A percentile compares a stretch with the other conserved stretches of the same genome.
These are phyloP conservation scores for Komagataella pseudopastoris DNA, from an alignment of 805 yeast species.

Conservation along the genomic window DNA sequence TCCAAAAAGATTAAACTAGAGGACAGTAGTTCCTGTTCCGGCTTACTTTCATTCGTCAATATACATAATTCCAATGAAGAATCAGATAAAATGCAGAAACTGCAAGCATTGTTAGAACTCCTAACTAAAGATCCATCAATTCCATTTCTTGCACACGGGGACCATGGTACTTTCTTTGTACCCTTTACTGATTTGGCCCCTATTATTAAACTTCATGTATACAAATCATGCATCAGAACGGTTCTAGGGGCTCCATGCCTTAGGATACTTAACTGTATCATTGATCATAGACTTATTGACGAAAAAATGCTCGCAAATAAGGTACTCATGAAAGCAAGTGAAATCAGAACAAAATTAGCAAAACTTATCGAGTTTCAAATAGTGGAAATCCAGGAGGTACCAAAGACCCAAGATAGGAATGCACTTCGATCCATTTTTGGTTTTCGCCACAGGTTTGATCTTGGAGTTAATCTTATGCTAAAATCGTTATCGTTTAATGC, in stretches of 20 bases:
- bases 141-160: slow-evolving; percentile 48
- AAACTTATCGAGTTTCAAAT: slow-evolving; percentile 56
- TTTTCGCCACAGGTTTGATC: slow-evolving; percentile 46
- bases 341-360: slow-evolving; percentile 59
- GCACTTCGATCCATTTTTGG: slow-evolving; percentile 80
- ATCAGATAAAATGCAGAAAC: slow-evolving; percentile 3
- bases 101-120: slow-evolving; percentile 50
- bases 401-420: slow-evolving; percentile 82
- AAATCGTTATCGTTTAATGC: slow-evolving; percentile 36
- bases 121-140: slow-evolving; percentile 34
- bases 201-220: slow-evolving; percentile 30
- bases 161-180: slow-evolving; percentile 43
- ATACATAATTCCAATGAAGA: not conserved
- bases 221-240: slow-evolving; percentile 43
- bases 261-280: slow-evolving; percentile 66
- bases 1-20: slow-evolving; percentile 16
- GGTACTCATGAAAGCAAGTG: slow-evolving; percentile 67
- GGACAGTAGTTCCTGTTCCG: slow-evolving; percentile 4
- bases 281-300: slow-evolving; percentile 57
- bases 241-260: slow-evolving; percentile 56
- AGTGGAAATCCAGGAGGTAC: slow-evolving; percentile 85
- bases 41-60: not conserved
- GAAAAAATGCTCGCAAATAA: slow-evolving; percentile 70
- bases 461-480: slow-evolving; percentile 20
- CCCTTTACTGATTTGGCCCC: slow-evolving; percentile 44